Conservation (phyloP, 148 eudicot species). For the Beta vulgaris region DNA sequence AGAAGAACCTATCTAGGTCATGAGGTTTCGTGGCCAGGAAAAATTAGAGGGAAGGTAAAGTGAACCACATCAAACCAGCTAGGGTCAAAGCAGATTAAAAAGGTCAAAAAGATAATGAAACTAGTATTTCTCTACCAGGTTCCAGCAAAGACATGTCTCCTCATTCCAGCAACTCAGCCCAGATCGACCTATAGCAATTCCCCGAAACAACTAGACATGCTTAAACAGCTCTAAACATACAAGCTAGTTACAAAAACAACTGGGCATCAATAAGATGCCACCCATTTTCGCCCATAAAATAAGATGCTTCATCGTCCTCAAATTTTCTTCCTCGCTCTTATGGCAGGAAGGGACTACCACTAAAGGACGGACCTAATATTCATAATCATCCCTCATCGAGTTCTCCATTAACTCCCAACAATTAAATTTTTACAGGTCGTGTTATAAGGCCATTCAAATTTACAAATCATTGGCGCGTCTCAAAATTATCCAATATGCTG, state of each 20-base stretch:
- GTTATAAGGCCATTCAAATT: neutral
- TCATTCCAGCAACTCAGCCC: neutral
- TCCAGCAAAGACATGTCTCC: neutral
- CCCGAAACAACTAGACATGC: neutral
- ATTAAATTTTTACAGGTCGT: neutral
- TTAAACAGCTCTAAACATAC: neutral
- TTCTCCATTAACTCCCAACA: neutral
- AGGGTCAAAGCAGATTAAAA: neutral
- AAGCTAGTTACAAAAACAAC: neutral
- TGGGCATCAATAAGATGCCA: neutral
- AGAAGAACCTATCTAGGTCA: neutral
- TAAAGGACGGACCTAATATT: neutral
- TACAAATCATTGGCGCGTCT: neutral
- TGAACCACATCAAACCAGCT: neutral
- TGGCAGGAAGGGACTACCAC: neutral
- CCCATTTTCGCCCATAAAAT: neutral
- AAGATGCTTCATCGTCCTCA: neutral
- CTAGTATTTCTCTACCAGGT: neutral
- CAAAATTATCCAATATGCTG: neutral
- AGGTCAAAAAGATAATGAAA: neutral
- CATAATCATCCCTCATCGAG: slow-evolving; percentile 2
- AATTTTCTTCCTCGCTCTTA: neutral
- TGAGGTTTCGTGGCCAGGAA: neutral
- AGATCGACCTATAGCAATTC: neutral
- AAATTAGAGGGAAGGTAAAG: neutral